Conservation (phyloP, 495 filamentous ascomycete species). For the Neohortaea acidophila region DNA sequence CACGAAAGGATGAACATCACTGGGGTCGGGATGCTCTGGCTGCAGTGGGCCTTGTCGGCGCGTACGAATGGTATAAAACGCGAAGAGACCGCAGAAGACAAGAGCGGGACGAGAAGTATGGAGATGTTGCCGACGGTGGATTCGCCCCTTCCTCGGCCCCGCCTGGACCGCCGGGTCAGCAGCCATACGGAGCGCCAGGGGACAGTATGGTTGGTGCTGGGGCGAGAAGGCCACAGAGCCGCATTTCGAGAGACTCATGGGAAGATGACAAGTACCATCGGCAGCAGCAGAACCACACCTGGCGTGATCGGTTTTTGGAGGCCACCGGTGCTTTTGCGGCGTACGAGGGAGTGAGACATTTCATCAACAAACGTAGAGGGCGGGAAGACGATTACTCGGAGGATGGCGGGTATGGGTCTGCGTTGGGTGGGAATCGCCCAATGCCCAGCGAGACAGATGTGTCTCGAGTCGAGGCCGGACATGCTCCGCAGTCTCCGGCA, state of each 20-base stretch:
- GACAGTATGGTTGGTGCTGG: too few species aligned
- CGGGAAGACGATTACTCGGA: conserved; percentile 45
- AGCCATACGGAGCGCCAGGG: too few species aligned
- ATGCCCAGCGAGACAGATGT: conserved; percentile 25
- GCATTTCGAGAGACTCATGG: conserved; percentile 21
- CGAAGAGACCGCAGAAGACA: conserved; percentile 34
- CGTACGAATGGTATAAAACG: conserved; percentile 43
- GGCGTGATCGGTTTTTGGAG: conserved; percentile 50
- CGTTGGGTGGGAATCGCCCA: conserved; percentile 19
- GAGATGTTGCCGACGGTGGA: too few species aligned
- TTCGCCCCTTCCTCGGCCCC: too few species aligned
- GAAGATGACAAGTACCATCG: conserved; percentile 19
- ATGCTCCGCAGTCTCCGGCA: conserved; percentile 23
- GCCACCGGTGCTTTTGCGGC: conserved; percentile 53
- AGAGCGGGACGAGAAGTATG: conserved; percentile 15
- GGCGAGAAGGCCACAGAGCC: conserved; percentile 23
- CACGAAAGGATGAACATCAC: background rate
- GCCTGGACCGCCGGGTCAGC: too few species aligned
- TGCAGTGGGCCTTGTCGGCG: conserved; percentile 24
- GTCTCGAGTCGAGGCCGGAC: conserved; percentile 28
- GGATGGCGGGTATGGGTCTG: conserved; percentile 21
- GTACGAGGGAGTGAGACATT: conserved; percentile 46
- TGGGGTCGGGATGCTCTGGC: conserved; percentile 9
- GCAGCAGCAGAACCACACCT: conserved; percentile 18
- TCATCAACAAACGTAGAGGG: conserved; percentile 45